Base-by-base conservation (phyloP, 2,329 filamentous ascomycete genomes). In the Cytospora chrysosperma region DNA sequence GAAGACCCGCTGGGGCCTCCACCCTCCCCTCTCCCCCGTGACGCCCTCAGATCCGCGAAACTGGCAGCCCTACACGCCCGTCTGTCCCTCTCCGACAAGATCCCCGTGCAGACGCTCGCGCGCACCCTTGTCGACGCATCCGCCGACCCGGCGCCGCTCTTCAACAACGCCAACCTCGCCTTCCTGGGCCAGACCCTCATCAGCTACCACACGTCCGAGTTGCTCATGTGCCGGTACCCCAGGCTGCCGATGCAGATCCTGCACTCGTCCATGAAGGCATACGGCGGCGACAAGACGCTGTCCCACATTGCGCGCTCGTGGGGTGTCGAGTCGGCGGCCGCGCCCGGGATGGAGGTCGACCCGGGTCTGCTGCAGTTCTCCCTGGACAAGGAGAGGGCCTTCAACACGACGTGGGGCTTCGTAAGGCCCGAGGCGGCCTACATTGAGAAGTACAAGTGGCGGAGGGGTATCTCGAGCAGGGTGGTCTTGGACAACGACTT, bases 21-120 rank as follows among this genome's bases (percentile, higher is more conserved):
- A 15, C 90, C 91, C 59, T 94, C 92, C 71, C 92, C 92, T 69
- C 85, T 85, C 61, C 86, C 88, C 68, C 79, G 84, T 70, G 82
- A 83, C 68, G 90, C 92, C 51, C 78, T 82, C 65, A 76, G 81
- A 68, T 98, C 94, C 54, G 88, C 93, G 67, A 98, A 97, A 81
- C 89, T 99, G 70, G 88, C 93, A 68, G 93, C 95, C 68, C 86
- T 99, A 53, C 93, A 97, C 76, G 92, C 93, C 70, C 91, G 95
- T 76, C 85, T 99, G 66, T 87, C 87, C 49, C 87, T 99, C 62
- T 89, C 93, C 27, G 83, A 85, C 67, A 91, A 90, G 77, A 84
- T 98, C 67, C 94, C 95, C 40, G 78, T 96, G 65, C 85, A 95
- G 79, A 94, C 91, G 6, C 86, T 99, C 68, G 93, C 92, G 66